These are phyloP conservation scores for Linnemannia schmuckeri DNA, from an alignment of 192 early-diverging fungal genomes.

Conservation along the genomic window DNA sequence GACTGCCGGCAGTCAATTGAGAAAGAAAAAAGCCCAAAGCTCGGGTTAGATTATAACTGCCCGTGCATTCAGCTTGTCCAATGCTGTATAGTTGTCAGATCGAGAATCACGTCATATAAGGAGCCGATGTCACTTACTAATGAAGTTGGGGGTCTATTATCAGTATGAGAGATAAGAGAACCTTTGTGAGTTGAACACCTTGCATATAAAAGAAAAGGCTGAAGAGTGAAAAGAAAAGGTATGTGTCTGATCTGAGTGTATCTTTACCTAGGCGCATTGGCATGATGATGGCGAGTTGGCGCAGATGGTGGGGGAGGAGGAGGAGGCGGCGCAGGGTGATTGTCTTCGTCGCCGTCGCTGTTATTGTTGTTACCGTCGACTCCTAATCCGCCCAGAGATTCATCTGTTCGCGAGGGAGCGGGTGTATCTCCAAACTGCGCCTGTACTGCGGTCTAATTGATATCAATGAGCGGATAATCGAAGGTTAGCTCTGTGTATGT, in stretches of 20 bases:
- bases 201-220: neutral
- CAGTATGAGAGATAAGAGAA: neutral
- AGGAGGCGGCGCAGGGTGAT: slow-evolving; percentile 34
- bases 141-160: slow-evolving; percentile 14
- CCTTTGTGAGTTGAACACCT: neutral
- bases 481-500: neutral
- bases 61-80: neutral
- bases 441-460: slow-evolving; percentile 49
- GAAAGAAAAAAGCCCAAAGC: neutral
- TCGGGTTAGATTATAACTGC: neutral
- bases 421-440: slow-evolving; percentile 57
- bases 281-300: slow-evolving; percentile 2
- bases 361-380: slow-evolving; percentile 10
- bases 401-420: slow-evolving; percentile 31
- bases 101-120: neutral
- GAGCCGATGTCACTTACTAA: slow-evolving; percentile 18
- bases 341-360: slow-evolving; percentile 7
- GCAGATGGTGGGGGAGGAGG: slow-evolving; percentile 36
- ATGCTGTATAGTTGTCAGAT: neutral
- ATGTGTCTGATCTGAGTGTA: neutral
- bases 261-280: slow-evolving; percentile 14
- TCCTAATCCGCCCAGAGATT: slow-evolving; percentile 44
- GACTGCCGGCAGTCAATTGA: neutral
- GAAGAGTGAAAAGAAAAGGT: neutral
- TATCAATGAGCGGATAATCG: neutral